A percentile compares a stretch with the other conserved stretches of the same genome.
phyloP scores from a whole-genome alignment of 805 yeast species.

The Kodamaea neixiangensis region DNA sequence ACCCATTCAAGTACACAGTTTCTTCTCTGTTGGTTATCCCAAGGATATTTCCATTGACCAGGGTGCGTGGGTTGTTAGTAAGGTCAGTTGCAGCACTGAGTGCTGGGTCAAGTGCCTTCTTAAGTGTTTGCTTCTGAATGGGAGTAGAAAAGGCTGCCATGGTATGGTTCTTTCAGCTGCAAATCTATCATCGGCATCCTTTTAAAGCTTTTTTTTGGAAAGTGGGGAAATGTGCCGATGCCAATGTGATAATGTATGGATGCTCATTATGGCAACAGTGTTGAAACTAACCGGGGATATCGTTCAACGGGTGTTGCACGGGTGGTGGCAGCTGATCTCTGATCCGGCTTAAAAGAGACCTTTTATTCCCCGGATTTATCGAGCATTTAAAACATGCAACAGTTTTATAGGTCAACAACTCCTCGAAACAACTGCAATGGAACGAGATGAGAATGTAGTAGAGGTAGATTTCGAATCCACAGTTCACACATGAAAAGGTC shows the following conservation, averaged over 20 bases:
- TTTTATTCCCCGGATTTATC: too few relatives aligned
- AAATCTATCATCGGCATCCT: background rate
- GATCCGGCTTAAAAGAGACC: too few relatives aligned
- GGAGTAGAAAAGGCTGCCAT: constrained; percentile 1
- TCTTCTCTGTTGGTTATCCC: constrained; percentile 28
- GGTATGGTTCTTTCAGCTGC: background rate
- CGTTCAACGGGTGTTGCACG: too few relatives aligned
- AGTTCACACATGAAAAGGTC: too few relatives aligned
- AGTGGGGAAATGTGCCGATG: background rate
- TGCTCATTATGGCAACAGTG: background rate
- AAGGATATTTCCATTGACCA: constrained; percentile 8
- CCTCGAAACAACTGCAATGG: too few relatives aligned
- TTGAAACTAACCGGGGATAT: too few relatives aligned
- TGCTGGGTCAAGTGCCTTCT: constrained; percentile 6
- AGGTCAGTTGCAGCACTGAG: constrained; percentile 7
- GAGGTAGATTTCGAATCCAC: too few relatives aligned
- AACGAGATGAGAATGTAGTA: too few relatives aligned
- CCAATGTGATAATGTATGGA: background rate
- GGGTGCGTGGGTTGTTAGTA: background rate
- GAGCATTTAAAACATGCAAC: too few relatives aligned
- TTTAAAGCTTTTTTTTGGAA: background rate
- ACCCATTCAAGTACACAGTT: constrained; percentile 24
- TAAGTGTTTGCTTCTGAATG: background rate
- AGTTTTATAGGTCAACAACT: too few relatives aligned
- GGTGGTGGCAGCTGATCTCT: too few relatives aligned